Base-by-base conservation (phyloP, 441 rosid species). In the Euphorbia schlechtendalii region DNA sequence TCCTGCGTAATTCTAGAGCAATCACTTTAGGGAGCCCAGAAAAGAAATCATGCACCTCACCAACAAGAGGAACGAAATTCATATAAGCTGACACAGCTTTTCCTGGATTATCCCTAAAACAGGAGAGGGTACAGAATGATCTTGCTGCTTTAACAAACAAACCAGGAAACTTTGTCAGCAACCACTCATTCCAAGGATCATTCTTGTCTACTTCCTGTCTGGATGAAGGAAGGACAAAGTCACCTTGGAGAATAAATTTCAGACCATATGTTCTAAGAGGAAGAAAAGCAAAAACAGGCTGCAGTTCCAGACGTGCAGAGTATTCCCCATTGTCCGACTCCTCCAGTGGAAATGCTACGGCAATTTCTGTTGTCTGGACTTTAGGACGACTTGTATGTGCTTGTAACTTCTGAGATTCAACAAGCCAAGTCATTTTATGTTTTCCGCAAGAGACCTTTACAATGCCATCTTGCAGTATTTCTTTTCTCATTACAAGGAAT, bases 121-220 rank as follows among this genome's bases (percentile, higher is more conserved):
- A 94, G 73, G 99, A 89, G 66, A 91, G 98, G 64, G 79, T 74
- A 78, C 96, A 85, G 68, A 91, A 94, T 53, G 76, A 81, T 71
- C 73, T 76, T 76, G 83, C 78, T 14, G 96, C 94, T 72, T 74
- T 72, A 17, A 86, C 84, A 83, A 94, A 89, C 74, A 91, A 82
- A 74, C 74, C 80, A 48, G 99, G 96, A 79, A 83, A 82, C 63
- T 85, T 83, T 40, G 92, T 81, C 81, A 91, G 65, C 72, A 95
- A 74, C 96, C 92, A 89, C 81, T 95, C 95, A 74, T 95, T 95
- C 99, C 99, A 95, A 69, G 96, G 86, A 75, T 94, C 90, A 82
- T 88, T 88, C 74, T 77, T 91, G 69, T 95, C 99, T 64, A 91
- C 98, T 75, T 95, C 99, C 80, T 95, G 98, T 77, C 99, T 85